These are phyloP conservation scores for Fragaria iinumae DNA, from an alignment of 306 rosid species.

Conservation along the genomic window DNA sequence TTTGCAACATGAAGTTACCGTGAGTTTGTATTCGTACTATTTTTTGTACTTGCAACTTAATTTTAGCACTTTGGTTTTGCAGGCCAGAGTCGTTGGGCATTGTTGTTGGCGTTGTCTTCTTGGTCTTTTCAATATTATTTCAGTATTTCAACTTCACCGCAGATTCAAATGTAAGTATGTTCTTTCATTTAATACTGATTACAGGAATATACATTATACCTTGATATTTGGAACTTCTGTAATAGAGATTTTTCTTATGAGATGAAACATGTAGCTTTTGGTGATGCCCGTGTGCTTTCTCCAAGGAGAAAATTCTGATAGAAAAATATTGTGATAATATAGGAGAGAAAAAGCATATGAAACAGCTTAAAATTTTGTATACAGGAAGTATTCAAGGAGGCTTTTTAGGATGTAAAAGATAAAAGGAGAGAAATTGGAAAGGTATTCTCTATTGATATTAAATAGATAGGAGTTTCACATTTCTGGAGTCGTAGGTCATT, in stretches of 20 bases:
- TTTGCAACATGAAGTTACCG: background rate
- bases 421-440: background rate
- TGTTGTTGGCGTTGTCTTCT: constrained; percentile 82
- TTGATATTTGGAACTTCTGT: background rate
- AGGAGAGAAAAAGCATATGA: background rate
- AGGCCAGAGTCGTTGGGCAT: constrained; percentile 97
- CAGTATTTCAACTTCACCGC: constrained; percentile 87
- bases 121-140: constrained; percentile 77
- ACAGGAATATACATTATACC: background rate
- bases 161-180: constrained; percentile 75
- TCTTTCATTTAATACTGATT: background rate
- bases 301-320: background rate
- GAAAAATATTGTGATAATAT: background rate
- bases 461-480: background rate
- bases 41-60: background rate
- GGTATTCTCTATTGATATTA: background rate
- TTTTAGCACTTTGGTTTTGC: constrained; percentile 14
- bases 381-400: background rate
- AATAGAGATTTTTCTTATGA: background rate
- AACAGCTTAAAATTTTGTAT: background rate
- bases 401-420: background rate
- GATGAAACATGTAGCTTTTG: background rate
- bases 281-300: background rate
- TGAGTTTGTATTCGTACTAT: background rate
- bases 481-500: background rate